These are phyloP conservation scores for Zygosaccharomyces pseudobailii DNA, from an alignment of 1,139 yeast species.

Conservation along the genomic window DNA sequence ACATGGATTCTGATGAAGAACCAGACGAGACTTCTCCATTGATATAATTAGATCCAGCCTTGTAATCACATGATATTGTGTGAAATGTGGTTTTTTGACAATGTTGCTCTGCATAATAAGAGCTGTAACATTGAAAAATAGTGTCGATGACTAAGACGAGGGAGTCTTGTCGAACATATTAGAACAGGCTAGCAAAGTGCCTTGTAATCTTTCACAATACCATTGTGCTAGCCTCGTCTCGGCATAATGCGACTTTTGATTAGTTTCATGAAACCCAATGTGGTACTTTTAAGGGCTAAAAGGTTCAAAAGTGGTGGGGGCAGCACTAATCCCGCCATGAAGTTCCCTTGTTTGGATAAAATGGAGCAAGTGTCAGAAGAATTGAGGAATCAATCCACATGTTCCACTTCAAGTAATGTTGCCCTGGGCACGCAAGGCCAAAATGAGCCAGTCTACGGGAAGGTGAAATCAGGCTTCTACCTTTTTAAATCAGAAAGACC, in stretches of 20 bases:
- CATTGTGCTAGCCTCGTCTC: not conserved
- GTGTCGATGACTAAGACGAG: not conserved
- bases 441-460: slow-evolving; percentile 75
- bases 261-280: not conserved
- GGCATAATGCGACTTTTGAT: not conserved
- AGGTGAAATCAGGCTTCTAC: slow-evolving; percentile 64
- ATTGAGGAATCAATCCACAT: slow-evolving; percentile 31
- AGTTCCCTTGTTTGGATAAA: slow-evolving; percentile 83
- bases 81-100: not conserved
- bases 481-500: slow-evolving; percentile 53
- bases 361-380: slow-evolving; percentile 56
- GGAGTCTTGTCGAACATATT: not conserved
- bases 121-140: not conserved
- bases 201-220: not conserved
- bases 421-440: slow-evolving; percentile 21
- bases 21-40: slow-evolving; percentile 16
- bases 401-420: not conserved
- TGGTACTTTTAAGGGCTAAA: not conserved
- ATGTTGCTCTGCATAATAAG: not conserved
- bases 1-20: slow-evolving; percentile 25
- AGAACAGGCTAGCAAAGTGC: not conserved
- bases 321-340: slow-evolving; percentile 38
- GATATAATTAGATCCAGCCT: slow-evolving; percentile 10
- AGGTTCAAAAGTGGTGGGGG: slow-evolving; percentile 1
- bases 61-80: slow-evolving; percentile 6